A percentile compares a stretch with the other conserved stretches of the same genome.
Conservation (phyloP, 2,329 filamentous ascomycete genomes). For the Scopulariopsis brevicaulis region DNA sequence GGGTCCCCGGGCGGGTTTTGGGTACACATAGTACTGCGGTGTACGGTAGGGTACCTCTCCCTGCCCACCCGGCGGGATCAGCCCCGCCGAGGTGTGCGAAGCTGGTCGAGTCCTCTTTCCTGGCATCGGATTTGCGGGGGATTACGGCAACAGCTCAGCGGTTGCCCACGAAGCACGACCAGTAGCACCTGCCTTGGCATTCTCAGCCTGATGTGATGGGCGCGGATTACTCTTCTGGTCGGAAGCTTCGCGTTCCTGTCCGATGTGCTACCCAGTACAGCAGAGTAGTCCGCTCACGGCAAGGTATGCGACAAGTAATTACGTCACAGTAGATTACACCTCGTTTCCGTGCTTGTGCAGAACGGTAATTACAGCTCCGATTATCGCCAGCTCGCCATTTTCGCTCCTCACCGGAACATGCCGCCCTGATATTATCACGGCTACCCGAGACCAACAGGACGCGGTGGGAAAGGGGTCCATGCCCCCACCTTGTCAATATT, state of each 20-base stretch:
- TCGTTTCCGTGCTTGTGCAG: background rate
- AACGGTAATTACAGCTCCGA: background rate
- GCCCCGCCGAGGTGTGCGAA: background rate
- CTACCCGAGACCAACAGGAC: background rate
- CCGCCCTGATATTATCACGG: background rate
- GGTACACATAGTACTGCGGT: background rate
- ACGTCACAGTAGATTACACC: background rate
- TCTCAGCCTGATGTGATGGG: conserved; percentile 4
- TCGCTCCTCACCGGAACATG: background rate
- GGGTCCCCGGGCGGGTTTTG: background rate
- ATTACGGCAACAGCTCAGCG: background rate
- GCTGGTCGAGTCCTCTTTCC: background rate
- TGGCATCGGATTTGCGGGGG: background rate
- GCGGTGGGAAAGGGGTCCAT: background rate
- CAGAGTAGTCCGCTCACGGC: too few relatives aligned
- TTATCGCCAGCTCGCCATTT: background rate
- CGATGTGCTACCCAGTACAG: too few relatives aligned
- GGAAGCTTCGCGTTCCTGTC: background rate
- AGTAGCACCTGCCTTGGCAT: background rate
- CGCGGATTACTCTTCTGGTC: background rate
- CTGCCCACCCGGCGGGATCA: background rate
- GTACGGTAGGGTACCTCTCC: background rate
- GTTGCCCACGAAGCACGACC: background rate
- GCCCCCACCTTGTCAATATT: background rate
- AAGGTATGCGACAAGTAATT: too few relatives aligned